Percentiles rank a stretch among this genome's conserved stretches.
Conservation (phyloP, 2,329 filamentous ascomycete genomes). For the Diaporthe longicolla region DNA sequence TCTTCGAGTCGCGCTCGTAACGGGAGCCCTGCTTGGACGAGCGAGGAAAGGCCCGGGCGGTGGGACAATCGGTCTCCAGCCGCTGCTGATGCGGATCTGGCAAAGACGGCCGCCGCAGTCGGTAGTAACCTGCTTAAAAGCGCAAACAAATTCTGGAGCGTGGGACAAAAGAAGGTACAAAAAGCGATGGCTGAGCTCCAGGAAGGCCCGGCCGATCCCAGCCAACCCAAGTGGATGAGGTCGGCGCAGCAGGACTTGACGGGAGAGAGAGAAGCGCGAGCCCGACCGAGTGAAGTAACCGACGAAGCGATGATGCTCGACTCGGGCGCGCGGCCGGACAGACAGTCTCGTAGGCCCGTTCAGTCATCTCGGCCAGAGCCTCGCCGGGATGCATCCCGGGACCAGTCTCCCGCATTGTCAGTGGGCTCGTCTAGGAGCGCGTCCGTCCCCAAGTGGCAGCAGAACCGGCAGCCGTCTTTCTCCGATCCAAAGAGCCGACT, state of each 20-base stretch:
- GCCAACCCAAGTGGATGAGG: slow-evolving; percentile 96
- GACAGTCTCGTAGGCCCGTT: slow-evolving; percentile 47
- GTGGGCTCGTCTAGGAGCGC: slow-evolving; percentile 59
- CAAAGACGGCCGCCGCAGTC: slow-evolving; percentile 85
- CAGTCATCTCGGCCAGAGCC: slow-evolving; percentile 52
- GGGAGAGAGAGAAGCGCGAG: slow-evolving; percentile 50
- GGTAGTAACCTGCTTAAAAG: slow-evolving; percentile 91
- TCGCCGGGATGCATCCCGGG: slow-evolving; percentile 54
- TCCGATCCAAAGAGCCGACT: slow-evolving; percentile 72
- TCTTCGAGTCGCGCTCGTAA: slow-evolving; percentile 54
- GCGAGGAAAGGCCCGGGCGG: slow-evolving; percentile 64
- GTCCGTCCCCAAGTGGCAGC: slow-evolving; percentile 72
- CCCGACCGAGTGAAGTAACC: slow-evolving; percentile 62
- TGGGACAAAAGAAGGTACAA: slow-evolving; percentile 91
- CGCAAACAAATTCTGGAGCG: slow-evolving; percentile 95
- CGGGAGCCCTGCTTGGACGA: slow-evolving; percentile 73
- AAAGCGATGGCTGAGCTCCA: slow-evolving; percentile 92
- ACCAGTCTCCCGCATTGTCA: slow-evolving; percentile 65
- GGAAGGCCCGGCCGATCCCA: slow-evolving; percentile 78
- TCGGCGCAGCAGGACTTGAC: slow-evolving; percentile 69
- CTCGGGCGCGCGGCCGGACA: slow-evolving; percentile 70
- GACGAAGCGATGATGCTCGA: slow-evolving; percentile 88
- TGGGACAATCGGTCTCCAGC: slow-evolving; percentile 70
- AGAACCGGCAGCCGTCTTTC: slow-evolving; percentile 58
- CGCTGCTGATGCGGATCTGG: slow-evolving; percentile 77